Evolutionary conservation across 495 filamentous ascomycete genomes (phyloP), one percentile per base, ranked within the genome.

Genomic region (Penicillium subrubescens): DNA sequence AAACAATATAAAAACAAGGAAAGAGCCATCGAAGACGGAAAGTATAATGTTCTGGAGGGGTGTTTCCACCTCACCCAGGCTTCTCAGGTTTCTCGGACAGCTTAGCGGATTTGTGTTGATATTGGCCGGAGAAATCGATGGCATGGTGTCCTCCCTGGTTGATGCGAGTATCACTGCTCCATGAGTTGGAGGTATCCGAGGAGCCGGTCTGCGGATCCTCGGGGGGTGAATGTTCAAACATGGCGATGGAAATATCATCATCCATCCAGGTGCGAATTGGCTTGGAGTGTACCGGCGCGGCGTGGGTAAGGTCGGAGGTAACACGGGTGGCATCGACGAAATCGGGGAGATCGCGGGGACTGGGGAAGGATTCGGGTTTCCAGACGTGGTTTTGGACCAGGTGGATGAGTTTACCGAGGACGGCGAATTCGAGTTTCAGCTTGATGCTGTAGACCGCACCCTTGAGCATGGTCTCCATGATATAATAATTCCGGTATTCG

Each of bases 371-470:
- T 12, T 77, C 77, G 19, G 77, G 65, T 64, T 81, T 80, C 79
- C 78, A 81, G 58, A 74, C 67, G 44, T 77, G 77, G 51, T 73
- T 71, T 50, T 73, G 71, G 53, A 83, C 79, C 44, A 82, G 67
- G 41, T 73, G 73, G 60, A 83, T 75, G 12, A 83, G 71, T 67
- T 83, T 81, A 35, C 80, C 80, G 8, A 90, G 80, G 39, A 89
- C 84, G 52, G 84, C 83, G 71, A 89, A 89, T 67, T 90, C 87
- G 29, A 90, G 77, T 70, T 89, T 89, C 33, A 90, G 76, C 71
- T 90, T 90, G 73, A 89, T 78, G 74, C 82, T 84, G 76, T 90
- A 90, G 35, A 88, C 75, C 59, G 83, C 79, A 29, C 83, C 83
- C 67, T 89, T 88, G 65, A 86, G 77, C 63, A 84, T 82, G 29